Evolutionary conservation across 139 green algal species (phyloP), one percentile per base, ranked within the genome.

Genomic region (Marvania coccoides): DNA sequence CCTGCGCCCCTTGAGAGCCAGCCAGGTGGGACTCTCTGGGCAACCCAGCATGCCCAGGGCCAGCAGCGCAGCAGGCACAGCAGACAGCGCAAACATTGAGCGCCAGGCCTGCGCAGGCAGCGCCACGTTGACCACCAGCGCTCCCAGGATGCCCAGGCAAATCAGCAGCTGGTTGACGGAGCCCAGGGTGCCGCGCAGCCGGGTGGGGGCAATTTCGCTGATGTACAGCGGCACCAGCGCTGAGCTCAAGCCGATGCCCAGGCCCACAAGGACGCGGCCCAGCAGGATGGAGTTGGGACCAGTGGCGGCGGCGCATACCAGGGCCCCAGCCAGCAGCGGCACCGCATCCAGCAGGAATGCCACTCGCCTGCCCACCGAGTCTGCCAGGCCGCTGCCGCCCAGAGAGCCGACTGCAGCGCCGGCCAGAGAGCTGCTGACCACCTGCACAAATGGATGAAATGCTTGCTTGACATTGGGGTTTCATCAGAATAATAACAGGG

Each of bases 121-220:
- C n/a, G 75, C 75, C 63, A 94, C 83, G 42, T 95, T 96, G 59
- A 91, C 81, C 7, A 95, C 36, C 65, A 99, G 79, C 7, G 92
- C 94, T 0, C 40, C 81, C 46, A 99, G 78, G 78, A 99, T 99
- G 57, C 93, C 93, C 14, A 95, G 47, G 75, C 88, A 96, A 73
- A 98, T 98, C 65, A 84, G 72, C 15, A 99, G 79, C 84, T 99
- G 93, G 75, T 97, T 99, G n/a, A 96, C 58, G 35, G 76, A 83
- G 34, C 93, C 94, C 42, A 98, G 73, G 0, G 81, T 63, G 31
- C 93, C 93, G 15, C 93, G 85, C 42, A 95, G 40, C 7, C 72
- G 26, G 9, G 89, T 89, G 46, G 93, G 93, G 1, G 89, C 78
- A 0, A 96, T 82, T 85, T 97, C 26, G 53, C 13, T 3, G 33